Conservation (phyloP, 129 eudicot genomes). For the Solidago caesia region DNA sequence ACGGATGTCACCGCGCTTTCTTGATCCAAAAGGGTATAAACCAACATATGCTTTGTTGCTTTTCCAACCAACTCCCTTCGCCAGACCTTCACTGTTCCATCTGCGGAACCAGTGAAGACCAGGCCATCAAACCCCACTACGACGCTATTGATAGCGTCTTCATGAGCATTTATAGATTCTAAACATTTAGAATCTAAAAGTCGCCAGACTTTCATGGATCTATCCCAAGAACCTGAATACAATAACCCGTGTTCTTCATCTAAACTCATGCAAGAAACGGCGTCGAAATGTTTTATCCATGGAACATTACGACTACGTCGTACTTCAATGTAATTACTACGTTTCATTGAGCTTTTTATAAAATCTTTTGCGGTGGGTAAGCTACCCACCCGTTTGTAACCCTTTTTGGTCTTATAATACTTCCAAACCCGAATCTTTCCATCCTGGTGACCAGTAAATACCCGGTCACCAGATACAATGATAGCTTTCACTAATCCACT, state of each 20-base stretch:
- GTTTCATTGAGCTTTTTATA: slow-evolving; percentile 58
- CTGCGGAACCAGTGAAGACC: slow-evolving; percentile 86
- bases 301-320: slow-evolving; percentile 64
- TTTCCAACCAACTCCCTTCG: slow-evolving; percentile 63
- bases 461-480: slow-evolving; percentile 43
- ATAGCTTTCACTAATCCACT: slow-evolving; percentile 95
- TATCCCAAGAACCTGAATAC: slow-evolving; percentile 96
- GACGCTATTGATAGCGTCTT: slow-evolving; percentile 73
- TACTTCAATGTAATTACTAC: slow-evolving; percentile 56
- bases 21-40: slow-evolving; percentile 49
- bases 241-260: slow-evolving; percentile 55
- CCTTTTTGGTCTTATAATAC: slow-evolving; percentile 27
- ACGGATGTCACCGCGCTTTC: slow-evolving; percentile 72
- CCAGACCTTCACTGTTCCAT: slow-evolving; percentile 93
- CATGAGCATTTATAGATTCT: slow-evolving; percentile 72
- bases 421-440: slow-evolving; percentile 87
- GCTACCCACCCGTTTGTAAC: slow-evolving; percentile 61
- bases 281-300: slow-evolving; percentile 73
- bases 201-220: slow-evolving; percentile 75
- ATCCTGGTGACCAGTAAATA: slow-evolving; percentile 94
- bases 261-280: slow-evolving; percentile 65
- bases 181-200: slow-evolving; percentile 72
- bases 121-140: slow-evolving; percentile 52
- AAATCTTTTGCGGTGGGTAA: slow-evolving; percentile 72
- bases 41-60: slow-evolving; percentile 36